These are phyloP conservation scores for Aplosporella prunicola DNA, from an alignment of 2,329 filamentous ascomycete species.

Conservation along the genomic window DNA sequence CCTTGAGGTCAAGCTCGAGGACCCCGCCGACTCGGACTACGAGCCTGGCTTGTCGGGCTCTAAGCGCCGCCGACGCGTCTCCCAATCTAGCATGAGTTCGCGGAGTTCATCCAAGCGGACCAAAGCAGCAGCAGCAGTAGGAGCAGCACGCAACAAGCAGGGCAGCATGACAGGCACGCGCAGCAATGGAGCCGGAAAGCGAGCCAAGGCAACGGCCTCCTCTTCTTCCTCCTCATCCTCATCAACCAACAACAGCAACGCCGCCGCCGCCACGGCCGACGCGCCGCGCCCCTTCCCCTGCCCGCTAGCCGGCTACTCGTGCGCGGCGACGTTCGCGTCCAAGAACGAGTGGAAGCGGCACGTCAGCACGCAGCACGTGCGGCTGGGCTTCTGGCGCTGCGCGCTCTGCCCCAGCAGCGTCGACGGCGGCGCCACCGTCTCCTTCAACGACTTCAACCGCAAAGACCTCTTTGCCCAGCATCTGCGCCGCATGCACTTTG, in stretches of 20 bases:
- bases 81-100: slow-evolving; percentile 18
- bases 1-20: slow-evolving; percentile 19
- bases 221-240: neutral
- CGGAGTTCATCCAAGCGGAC: slow-evolving; percentile 1
- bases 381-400: slow-evolving; percentile 67
- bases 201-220: slow-evolving; percentile 11
- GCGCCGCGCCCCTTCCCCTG: slow-evolving; percentile 56
- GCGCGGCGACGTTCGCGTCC: slow-evolving; percentile 58
- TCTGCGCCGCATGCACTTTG: slow-evolving; percentile 72
- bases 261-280: slow-evolving; percentile 7
- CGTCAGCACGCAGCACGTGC: slow-evolving; percentile 68
- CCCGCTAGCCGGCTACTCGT: slow-evolving; percentile 70
- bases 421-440: slow-evolving; percentile 20
- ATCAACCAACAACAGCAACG: slow-evolving; percentile 10
- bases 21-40: slow-evolving; percentile 26
- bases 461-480: slow-evolving; percentile 91
- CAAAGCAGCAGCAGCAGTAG: too few species aligned
- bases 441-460: slow-evolving; percentile 66
- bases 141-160: slow-evolving; percentile 1
- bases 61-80: slow-evolving; percentile 19
- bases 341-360: slow-evolving; percentile 98
- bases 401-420: slow-evolving; percentile 45
- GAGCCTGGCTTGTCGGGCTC: slow-evolving; percentile 15
- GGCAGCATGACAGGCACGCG: too few species aligned
- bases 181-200: too few species aligned